Percentiles rank a stretch among this genome's conserved stretches.
phyloP scores from a whole-genome alignment of 2,329 filamentous ascomycete genomes.

The Penicillium paneum region DNA sequence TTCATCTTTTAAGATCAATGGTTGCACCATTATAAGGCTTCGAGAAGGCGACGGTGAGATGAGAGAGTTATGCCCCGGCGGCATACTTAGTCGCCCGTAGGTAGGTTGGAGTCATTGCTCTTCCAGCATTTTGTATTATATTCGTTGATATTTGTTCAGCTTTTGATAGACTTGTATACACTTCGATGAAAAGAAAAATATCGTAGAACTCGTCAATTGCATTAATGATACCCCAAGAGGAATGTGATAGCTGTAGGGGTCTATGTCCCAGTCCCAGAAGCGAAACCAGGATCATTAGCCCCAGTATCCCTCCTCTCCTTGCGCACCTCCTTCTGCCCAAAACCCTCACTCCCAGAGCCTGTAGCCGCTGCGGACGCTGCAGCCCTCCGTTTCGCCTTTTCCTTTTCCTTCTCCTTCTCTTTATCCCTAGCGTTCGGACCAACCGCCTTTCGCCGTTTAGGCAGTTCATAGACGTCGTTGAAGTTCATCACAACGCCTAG shows the following conservation, averaged over 20 bases:
- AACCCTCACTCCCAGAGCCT: constrained; percentile 18
- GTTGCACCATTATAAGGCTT: too few relatives aligned
- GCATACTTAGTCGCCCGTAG: too few relatives aligned
- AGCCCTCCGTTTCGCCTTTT: constrained; percentile 26
- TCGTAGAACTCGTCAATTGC: constrained; percentile 10
- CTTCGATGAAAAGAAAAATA: constrained; percentile 3
- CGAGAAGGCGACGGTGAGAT: too few relatives aligned
- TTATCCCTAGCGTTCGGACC: constrained; percentile 33
- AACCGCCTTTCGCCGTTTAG: constrained; percentile 54
- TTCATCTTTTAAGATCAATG: too few relatives aligned
- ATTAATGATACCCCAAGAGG: constrained; percentile 2
- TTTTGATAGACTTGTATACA: not conserved
- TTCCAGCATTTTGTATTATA: not conserved
- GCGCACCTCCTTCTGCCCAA: constrained; percentile 22
- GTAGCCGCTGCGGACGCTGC: constrained; percentile 10
- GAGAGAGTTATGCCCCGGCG: too few relatives aligned
- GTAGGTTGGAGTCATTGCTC: too few relatives aligned
- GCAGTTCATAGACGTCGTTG: constrained; percentile 89
- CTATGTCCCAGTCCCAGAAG: not conserved
- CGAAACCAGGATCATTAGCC: constrained; percentile 1
- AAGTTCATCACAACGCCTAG: constrained; percentile 98
- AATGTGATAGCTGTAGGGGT: not conserved
- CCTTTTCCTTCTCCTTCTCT: constrained; percentile 26
- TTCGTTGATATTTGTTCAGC: not conserved
- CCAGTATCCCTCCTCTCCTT: constrained; percentile 26